Conservation (phyloP, 495 filamentous ascomycete species). For the Trichoderma asperelloides region DNA sequence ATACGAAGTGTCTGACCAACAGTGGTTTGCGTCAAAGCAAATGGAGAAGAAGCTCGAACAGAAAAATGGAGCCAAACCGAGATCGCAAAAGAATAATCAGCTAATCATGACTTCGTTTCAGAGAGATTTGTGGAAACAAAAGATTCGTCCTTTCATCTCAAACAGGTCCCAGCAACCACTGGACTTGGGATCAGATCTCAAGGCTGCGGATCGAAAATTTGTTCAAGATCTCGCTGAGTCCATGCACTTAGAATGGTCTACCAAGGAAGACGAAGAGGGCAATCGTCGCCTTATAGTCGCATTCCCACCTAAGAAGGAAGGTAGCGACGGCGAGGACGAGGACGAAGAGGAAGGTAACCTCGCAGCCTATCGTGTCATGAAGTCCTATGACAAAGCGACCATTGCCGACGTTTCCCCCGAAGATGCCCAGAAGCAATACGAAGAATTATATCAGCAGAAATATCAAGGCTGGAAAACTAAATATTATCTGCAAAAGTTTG, state of each 20-base stretch:
- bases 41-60: constrained; percentile 45
- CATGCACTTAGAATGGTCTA: constrained; percentile 74
- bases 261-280: constrained; percentile 66
- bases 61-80: constrained; percentile 26
- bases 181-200: constrained; percentile 64
- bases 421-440: constrained; percentile 65
- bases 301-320: constrained; percentile 49
- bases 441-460: constrained; percentile 75
- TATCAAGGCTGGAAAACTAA: constrained; percentile 88
- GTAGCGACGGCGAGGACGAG: constrained; percentile 44
- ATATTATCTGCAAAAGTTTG: constrained; percentile 86
- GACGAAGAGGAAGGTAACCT: constrained; percentile 82
- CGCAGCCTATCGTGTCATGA: constrained; percentile 74
- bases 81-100: constrained; percentile 47
- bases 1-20: constrained; percentile 73
- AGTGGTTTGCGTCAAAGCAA: constrained; percentile 85
- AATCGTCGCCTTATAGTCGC: constrained; percentile 70
- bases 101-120: constrained; percentile 73
- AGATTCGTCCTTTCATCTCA: constrained; percentile 70
- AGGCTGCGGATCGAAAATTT: constrained; percentile 84
- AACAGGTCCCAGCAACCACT: constrained; percentile 46
- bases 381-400: constrained; percentile 82
- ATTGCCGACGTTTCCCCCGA: constrained; percentile 70
- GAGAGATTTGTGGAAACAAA: constrained; percentile 66
- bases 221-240: constrained; percentile 79